Base-by-base conservation (phyloP, 2,329 filamentous ascomycete genomes). In the Fusarium subtropicale region DNA sequence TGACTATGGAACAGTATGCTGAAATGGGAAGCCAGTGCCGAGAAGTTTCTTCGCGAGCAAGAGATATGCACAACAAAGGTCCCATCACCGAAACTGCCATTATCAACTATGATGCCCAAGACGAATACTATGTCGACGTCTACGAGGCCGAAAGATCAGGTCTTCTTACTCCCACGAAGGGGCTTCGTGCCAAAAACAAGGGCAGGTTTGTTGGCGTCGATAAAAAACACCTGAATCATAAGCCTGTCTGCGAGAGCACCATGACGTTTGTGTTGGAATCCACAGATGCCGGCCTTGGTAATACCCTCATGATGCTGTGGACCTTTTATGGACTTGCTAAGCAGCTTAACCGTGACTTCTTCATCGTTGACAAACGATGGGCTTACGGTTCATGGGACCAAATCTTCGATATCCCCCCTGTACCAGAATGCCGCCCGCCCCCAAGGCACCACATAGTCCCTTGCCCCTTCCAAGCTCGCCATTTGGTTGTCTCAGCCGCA, bases 331-430 rank as follows among this genome's bases (percentile, higher is more conserved):
- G 92, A 5, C 81, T 97, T 56, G 92, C 93, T 3, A 84, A 90
- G 75, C 86, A 89, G 62, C 91, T 97, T 76, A 87, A 87, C 16
- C 85, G 93, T 26, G 84, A 88, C 1, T 97, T 97, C 79, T 97
- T 97, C 80, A 84, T 97, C 66, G 92, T 97, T 73, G 93, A 97
- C 79, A 88, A 91, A 9, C 86, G 90, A 69, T 97, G 94, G 90
- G 90, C 91, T 2, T 96, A 96, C 73, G 93, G 93, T 12, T 84
- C 85, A 53, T 97, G 92, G 75, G 85, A 85, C 1, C 85, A 88
- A 52, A 93, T 92, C 73, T 97, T 97, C 79, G 81, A 87, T 46
- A 80, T 87, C 5, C 90, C 91, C 2, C 90, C 92, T 0, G 71
- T 84, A 3, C 89, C 90, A 3, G 79, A 82, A 26, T 97, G 93